These are phyloP conservation scores for Scutellaria baicalensis DNA, from an alignment of 257 asterid genomes.

Conservation along the genomic window DNA sequence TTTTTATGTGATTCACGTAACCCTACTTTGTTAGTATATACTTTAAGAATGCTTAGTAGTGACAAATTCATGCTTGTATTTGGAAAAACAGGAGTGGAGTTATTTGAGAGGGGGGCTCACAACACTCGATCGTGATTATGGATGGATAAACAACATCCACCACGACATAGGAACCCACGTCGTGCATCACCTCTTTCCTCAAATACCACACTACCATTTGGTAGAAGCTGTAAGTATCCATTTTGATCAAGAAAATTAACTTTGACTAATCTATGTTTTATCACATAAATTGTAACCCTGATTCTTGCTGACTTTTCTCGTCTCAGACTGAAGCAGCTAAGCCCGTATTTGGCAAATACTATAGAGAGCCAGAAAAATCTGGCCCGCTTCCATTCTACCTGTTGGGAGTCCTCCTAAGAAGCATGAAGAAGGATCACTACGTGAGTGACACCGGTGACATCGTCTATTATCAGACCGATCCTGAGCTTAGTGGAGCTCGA, in stretches of 20 bases:
- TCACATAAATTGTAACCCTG: background rate
- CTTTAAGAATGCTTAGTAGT: background rate
- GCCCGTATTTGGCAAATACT: constrained; percentile 72
- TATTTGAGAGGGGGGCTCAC: constrained; percentile 89
- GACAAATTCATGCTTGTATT: background rate
- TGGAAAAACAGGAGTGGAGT: constrained; percentile 71
- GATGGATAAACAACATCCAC: constrained; percentile 88
- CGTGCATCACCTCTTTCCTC: constrained; percentile 92
- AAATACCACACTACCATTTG: constrained; percentile 84
- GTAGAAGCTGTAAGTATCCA: constrained; percentile 70
- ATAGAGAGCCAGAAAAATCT: constrained; percentile 72
- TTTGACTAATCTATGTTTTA: background rate
- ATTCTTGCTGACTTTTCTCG: background rate
- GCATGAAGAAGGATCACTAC: constrained; percentile 71
- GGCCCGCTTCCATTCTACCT: constrained; percentile 63
- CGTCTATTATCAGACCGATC: constrained; percentile 65
- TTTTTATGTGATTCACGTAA: background rate
- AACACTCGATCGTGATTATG: constrained; percentile 79
- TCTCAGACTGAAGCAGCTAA: constrained; percentile 78
- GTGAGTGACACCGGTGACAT: constrained; percentile 69
- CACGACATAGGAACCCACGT: constrained; percentile 95
- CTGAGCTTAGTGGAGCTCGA: constrained; percentile 25
- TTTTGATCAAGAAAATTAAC: background rate
- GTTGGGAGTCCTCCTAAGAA: constrained; percentile 50
- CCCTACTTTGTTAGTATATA: background rate